These are phyloP conservation scores for Zelopaecilomyces penicillatus DNA, from an alignment of 2,329 filamentous ascomycete species.

Conservation along the genomic window DNA sequence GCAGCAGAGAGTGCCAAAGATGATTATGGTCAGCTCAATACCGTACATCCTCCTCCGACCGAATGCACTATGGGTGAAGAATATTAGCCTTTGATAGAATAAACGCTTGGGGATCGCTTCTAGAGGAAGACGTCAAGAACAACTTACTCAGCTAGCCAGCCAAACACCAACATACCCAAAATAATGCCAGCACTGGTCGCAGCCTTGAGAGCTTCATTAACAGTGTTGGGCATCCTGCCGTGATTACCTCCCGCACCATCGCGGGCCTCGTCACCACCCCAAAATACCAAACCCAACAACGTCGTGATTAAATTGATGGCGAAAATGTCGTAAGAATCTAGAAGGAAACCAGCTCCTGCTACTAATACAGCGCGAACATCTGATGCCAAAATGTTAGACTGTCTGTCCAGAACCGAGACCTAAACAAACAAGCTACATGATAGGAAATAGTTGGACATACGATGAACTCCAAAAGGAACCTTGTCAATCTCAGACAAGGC, in stretches of 20 bases:
- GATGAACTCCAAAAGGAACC: slow-evolving; percentile 67
- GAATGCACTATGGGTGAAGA: slow-evolving; percentile 35
- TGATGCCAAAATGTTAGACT: slow-evolving; percentile 11
- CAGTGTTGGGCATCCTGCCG: slow-evolving; percentile 51
- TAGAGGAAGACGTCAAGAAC: background rate
- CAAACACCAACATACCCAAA: slow-evolving; percentile 69
- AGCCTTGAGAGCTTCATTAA: slow-evolving; percentile 72
- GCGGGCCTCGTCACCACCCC: slow-evolving; percentile 38
- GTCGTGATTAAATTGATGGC: slow-evolving; percentile 66
- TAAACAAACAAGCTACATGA: no score
- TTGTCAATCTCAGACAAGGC: slow-evolving; percentile 75
- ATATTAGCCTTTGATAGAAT: background rate
- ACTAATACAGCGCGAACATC: slow-evolving; percentile 65
- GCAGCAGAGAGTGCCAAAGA: slow-evolving; percentile 61
- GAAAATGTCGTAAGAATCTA: slow-evolving; percentile 76
- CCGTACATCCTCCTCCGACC: slow-evolving; percentile 80
- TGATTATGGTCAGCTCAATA: slow-evolving; percentile 64
- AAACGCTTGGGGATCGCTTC: background rate
- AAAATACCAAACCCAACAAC: slow-evolving; percentile 71
- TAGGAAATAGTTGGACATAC: slow-evolving; percentile 20
- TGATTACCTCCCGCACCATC: slow-evolving; percentile 44
- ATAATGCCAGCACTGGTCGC: slow-evolving; percentile 73
- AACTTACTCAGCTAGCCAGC: slow-evolving; percentile 60
- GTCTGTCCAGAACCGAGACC: no score
- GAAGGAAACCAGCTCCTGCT: slow-evolving; percentile 75